phyloP scores from a whole-genome alignment of 2,329 filamentous ascomycete species.

The Myriangium duriaei region DNA sequence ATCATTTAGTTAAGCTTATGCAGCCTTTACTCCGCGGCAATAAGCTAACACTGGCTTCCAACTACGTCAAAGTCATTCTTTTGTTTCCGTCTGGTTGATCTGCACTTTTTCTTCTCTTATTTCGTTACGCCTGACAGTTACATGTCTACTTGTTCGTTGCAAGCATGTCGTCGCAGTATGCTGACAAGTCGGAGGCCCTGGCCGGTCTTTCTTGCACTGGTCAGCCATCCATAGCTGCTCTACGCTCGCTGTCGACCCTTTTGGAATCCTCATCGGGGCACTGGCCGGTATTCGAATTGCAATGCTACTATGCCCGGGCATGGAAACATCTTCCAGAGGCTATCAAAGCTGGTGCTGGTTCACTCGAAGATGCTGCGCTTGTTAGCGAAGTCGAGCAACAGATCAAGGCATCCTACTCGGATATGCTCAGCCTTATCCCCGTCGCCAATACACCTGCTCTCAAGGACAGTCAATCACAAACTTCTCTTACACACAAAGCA shows the following conservation, averaged over 20 bases:
- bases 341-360: conserved; percentile 19
- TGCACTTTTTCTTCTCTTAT: background rate
- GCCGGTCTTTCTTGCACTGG: background rate
- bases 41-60: no score
- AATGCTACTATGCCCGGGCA: conserved; percentile 25
- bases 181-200: conserved; percentile 1
- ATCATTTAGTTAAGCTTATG: background rate
- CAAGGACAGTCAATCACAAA: conserved; percentile 19
- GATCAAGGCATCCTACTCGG: conserved; percentile 19
- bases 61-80: no score
- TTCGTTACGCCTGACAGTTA: background rate
- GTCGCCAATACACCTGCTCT: conserved; percentile 16
- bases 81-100: no score
- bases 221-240: conserved; percentile 16
- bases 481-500: conserved; percentile 16
- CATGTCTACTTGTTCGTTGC: background rate
- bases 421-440: conserved; percentile 19
- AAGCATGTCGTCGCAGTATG: background rate
- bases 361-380: conserved; percentile 12
- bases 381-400: conserved; percentile 13
- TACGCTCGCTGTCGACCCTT: conserved; percentile 18
- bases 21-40: no score
- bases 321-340: conserved; percentile 28
- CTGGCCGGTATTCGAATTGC: conserved; percentile 20
- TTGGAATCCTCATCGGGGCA: conserved; percentile 15